A percentile compares a stretch with the other conserved stretches of the same genome.
These are phyloP conservation scores for Pseudomonodictys pantanalensis DNA, from an alignment of 495 filamentous ascomycete genomes.

Conservation along the genomic window DNA sequence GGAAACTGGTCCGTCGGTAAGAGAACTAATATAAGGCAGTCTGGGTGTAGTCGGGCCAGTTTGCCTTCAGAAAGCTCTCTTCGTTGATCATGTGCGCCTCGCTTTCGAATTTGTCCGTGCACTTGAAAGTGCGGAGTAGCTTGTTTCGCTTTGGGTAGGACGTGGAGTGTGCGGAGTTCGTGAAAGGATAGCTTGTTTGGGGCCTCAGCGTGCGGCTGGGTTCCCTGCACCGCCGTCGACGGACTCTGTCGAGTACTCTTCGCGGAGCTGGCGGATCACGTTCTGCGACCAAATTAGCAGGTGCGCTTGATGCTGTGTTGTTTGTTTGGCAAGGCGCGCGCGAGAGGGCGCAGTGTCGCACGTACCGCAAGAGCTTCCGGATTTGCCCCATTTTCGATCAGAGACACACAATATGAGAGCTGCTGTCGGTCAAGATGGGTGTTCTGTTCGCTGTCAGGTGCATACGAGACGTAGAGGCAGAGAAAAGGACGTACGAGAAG, in stretches of 20 bases:
- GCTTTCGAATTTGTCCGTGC: neutral
- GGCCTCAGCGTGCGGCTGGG: conserved; percentile 5
- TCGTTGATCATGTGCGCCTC: neutral
- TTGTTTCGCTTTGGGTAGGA: neutral
- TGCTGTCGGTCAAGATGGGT: conserved; percentile 86
- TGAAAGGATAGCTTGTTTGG: neutral
- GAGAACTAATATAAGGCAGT: no score
- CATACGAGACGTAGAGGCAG: neutral
- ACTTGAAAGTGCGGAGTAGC: no score
- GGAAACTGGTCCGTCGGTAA: no score
- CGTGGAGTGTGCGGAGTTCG: neutral
- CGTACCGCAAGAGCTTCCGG: conserved; percentile 90
- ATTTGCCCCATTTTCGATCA: conserved; percentile 96
- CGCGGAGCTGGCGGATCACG: conserved; percentile 38
- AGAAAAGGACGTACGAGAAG: conserved; percentile 60
- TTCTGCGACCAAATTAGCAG: conserved; percentile 20
- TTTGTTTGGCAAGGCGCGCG: neutral
- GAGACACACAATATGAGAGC: conserved; percentile 87
- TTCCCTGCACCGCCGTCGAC: conserved; percentile 4
- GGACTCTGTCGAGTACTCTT: conserved; percentile 28
- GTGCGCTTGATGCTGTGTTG: neutral
- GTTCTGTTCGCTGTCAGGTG: conserved; percentile 57
- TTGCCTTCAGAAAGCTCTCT: no score
- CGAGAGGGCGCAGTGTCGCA: conserved; percentile 13
- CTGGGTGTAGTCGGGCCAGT: no score